Base-by-base conservation (phyloP, 1,284 basidiomycete species). In the Salmacisia buchloeana region DNA sequence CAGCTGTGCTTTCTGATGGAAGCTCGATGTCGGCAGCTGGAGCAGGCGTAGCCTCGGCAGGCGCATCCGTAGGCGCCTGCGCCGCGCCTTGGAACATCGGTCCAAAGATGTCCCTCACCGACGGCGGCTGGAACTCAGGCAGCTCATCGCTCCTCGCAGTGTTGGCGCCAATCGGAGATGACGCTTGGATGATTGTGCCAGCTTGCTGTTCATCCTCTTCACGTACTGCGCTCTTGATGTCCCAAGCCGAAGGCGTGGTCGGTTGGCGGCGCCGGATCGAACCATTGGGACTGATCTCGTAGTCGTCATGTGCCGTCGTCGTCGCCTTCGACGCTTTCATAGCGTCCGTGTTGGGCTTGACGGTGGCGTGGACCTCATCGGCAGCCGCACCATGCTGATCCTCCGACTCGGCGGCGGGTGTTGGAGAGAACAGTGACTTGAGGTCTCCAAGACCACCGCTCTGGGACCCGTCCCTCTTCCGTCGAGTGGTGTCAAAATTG, bases 291-390 rank as follows among this genome's bases (percentile, higher is more conserved):
- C 49, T 54, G 29, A 54, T 54, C 49, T 54, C 49, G 21, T 33
- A 31, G 29, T 54, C 49, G 21, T 54, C 49, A n/a, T 54, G 29
- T 18, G 49, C 49, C 31, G 49, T 18, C 9, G 49, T 33, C 13
- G 29, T 54, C 7, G 49, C 21, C 13, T n/a, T 54, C 25, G 49
- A 54, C 5, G 34, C 7, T 25, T 54, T 29, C 15, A 33, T 25
- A 12, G 31, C 23, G 15, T 54, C 29, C 49, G 27, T 9, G 18
- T 21, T 31, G 15, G 49, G 25, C 31, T 54, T 54, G 25, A 54
- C 49, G 29, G 49, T 54, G 12, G 49, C 49, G 31, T 54, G 49
- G 6, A 54, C 29, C n/a, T 54, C 49, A 31, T 54, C 49, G 12
- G 25, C 25, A 7, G 49, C 25, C 9, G 31, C 18, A 15, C 18